phyloP scores from a whole-genome alignment of 306 rosid genomes.

The Ceratonia siliqua region DNA sequence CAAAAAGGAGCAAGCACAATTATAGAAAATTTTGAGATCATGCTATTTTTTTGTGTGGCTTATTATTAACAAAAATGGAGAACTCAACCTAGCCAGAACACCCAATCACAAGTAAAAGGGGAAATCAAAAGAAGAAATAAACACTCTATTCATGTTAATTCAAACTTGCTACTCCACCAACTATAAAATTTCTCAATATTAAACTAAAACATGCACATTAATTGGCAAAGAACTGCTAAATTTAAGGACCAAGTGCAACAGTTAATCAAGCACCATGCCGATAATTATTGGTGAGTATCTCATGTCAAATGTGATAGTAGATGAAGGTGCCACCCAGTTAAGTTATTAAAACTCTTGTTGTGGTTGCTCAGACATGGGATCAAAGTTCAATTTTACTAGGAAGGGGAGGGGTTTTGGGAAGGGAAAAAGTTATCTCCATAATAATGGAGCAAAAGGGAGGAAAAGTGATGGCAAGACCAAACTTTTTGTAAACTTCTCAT shows the following conservation, averaged over 20 bases:
- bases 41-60: background rate
- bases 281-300: background rate
- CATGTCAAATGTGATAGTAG: background rate
- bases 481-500: conserved; percentile 13
- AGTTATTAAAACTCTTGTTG: background rate
- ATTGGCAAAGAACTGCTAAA: conserved; percentile 8
- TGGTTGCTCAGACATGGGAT: background rate
- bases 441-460: background rate
- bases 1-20: background rate
- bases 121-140: no score
- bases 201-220: background rate
- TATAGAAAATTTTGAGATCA: background rate
- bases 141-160: conserved; percentile 12
- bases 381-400: background rate
- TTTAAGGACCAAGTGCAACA: background rate
- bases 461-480: conserved; percentile 1
- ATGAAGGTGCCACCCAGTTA: background rate
- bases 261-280: background rate
- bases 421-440: conserved; percentile 1
- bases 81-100: background rate
- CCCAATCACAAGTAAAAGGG: background rate
- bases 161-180: conserved; percentile 5
- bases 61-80: background rate
- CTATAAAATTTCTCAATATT: conserved; percentile 11
- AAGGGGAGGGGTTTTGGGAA: background rate